These are phyloP conservation scores for Ormosia semicastrata DNA, from an alignment of 306 rosid species.

Conservation along the genomic window DNA sequence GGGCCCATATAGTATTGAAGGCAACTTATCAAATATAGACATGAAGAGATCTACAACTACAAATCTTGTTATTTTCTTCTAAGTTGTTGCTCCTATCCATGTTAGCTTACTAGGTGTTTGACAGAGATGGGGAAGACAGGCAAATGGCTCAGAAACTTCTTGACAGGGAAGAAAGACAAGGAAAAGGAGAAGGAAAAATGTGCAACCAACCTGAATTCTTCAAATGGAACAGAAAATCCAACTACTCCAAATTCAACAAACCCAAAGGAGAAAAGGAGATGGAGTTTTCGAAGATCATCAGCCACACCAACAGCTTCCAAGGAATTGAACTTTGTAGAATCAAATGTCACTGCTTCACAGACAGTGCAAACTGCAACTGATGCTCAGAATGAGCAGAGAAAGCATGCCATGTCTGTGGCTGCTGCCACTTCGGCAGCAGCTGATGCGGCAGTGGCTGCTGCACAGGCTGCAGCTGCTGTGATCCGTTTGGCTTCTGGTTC, in stretches of 20 bases:
- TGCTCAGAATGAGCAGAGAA: slow-evolving; percentile 54
- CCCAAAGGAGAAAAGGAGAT: slow-evolving; percentile 78
- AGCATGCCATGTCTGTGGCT: slow-evolving; percentile 71
- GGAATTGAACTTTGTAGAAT: slow-evolving; percentile 43
- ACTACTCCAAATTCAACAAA: slow-evolving; percentile 53
- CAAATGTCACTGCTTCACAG: slow-evolving; percentile 31
- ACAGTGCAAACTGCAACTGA: slow-evolving; percentile 34
- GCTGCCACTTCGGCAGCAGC: slow-evolving; percentile 62
- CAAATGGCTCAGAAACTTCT: slow-evolving; percentile 74
- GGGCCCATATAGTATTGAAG: slow-evolving; percentile 35
- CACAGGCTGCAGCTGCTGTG: slow-evolving; percentile 71
- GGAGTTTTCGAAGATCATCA: slow-evolving; percentile 92
- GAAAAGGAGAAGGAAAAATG: slow-evolving; percentile 45
- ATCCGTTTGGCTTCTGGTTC: slow-evolving; percentile 50
- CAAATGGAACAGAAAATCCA: slow-evolving; percentile 48
- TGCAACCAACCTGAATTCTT: slow-evolving; percentile 30
- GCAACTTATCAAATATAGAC: slow-evolving; percentile 32
- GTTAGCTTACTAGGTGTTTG: slow-evolving; percentile 35
- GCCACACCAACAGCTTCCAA: slow-evolving; percentile 45
- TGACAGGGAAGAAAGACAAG: slow-evolving; percentile 73
- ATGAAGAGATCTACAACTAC: slow-evolving; percentile 35
- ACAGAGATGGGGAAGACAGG: slow-evolving; percentile 75
- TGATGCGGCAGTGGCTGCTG: slow-evolving; percentile 66
- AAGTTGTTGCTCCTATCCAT: slow-evolving; percentile 32
- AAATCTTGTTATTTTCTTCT: slow-evolving; percentile 44